Base-by-base conservation (phyloP, 192 early-diverging fungal genomes). In the Spinellus fusiger region DNA sequence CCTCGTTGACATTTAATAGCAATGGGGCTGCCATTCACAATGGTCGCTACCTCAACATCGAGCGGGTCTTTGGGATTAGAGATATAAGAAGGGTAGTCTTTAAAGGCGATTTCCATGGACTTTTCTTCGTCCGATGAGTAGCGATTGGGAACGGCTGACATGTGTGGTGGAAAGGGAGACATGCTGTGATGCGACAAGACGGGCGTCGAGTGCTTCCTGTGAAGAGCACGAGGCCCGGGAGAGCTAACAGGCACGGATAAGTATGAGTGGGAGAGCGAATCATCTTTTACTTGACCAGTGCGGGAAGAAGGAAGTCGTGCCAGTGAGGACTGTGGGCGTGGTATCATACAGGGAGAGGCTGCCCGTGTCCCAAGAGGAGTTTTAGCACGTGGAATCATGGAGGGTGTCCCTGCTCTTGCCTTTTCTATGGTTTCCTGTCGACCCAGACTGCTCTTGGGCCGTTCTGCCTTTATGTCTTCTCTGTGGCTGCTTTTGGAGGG, bases 1-100 rank as follows among this genome's bases (percentile, higher is more conserved):
- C 64, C 61, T 20, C 77, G 69, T 56, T 77, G 73, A 15, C 78
- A 66, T 52, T 74, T 71, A 28, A 84, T 74, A 23, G 72, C 57
- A 34, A 81, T 74, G 13, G 82, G 77, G 28, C 67, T 74, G 1
- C 59, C 56, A 40, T 84, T 84, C 7, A 81, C 67, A 10, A 84
- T 68, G 18, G 68, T 73, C 8, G 71, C 79, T 54, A 84, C 74
- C 51, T 80, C 82, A 26, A 76, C 71, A 50, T 84, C 82, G 13
- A 84, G 60, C 15, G 69, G 67, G 33, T 80, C 79, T 32, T 67
- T 72, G 10, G 68, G 68, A 26, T 71, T 52, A 4, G 82, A 62
- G 3, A 40, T 20, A 61, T 84, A 84, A 25, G 48, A 38, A 9
- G 28, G 27, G 20, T 53, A 27, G 13, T 54, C 52, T 3, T 27